Conservation (phyloP, 495 filamentous ascomycete species). For the Cercophora newfieldiana region DNA sequence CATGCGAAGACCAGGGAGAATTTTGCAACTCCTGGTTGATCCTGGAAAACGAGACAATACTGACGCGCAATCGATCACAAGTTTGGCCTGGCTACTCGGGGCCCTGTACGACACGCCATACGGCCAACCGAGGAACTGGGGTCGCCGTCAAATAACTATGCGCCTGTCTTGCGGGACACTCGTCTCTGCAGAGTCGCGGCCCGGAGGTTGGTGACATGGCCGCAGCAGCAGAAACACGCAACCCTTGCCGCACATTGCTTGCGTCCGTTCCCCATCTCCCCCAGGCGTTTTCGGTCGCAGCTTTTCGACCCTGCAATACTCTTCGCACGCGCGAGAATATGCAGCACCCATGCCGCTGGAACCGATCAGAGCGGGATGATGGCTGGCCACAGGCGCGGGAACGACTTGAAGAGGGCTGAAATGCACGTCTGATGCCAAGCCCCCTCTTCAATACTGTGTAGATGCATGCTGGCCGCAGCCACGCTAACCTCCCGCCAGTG, state of each 20-base stretch:
- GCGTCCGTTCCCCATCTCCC: not conserved
- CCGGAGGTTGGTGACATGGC: not conserved
- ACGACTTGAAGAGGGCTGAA: not conserved
- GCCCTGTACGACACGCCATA: too few species aligned
- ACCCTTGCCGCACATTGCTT: not conserved
- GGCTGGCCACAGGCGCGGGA: not conserved
- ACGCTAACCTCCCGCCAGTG: not conserved
- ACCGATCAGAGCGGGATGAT: not conserved
- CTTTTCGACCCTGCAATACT: not conserved
- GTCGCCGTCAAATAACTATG: too few species aligned
- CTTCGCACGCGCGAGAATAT: not conserved
- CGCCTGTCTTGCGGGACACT: too few species aligned
- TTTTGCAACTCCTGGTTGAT: too few species aligned
- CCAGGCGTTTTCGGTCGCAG: not conserved
- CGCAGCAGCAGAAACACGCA: not conserved
- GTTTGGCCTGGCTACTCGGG: too few species aligned
- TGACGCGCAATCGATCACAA: too few species aligned
- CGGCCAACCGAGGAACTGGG: too few species aligned
- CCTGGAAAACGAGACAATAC: too few species aligned
- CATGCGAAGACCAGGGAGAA: too few species aligned
- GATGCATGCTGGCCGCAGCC: not conserved
- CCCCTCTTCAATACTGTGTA: not conserved
- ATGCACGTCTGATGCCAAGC: slow-evolving; percentile 5
- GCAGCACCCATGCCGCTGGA: not conserved
- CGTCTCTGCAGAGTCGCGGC: too few species aligned